Evolutionary conservation across 2,329 filamentous ascomycete species (phyloP).

Genomic region (Ophiostoma sp.): DNA sequence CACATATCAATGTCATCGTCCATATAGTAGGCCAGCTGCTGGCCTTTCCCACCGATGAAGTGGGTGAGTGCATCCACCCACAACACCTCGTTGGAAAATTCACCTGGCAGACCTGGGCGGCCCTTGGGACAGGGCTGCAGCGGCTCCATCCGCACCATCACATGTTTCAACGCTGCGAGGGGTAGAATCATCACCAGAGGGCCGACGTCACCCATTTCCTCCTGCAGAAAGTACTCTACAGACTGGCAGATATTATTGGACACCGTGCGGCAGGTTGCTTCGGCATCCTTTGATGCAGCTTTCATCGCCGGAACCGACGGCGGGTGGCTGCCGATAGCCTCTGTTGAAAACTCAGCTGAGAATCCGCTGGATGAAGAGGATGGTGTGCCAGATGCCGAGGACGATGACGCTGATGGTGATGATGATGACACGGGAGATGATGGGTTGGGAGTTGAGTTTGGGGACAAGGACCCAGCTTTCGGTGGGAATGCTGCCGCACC

Average conservation of each 20-base stretch:
- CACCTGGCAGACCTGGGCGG: conserved; percentile 13
- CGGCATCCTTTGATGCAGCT: conserved; percentile 15
- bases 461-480: background rate
- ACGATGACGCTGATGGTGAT: background rate
- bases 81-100: conserved; percentile 19
- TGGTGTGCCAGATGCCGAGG: background rate
- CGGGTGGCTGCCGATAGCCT: background rate
- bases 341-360: background rate
- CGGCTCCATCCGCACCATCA: conserved; percentile 1
- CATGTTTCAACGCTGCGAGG: conserved; percentile 20
- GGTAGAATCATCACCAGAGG: conserved; percentile 23
- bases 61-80: conserved; percentile 23
- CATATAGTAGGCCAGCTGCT: conserved; percentile 22
- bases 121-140: conserved; percentile 9
- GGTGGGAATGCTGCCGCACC: too few relatives aligned
- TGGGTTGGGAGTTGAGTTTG: background rate
- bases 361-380: background rate
- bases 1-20: background rate
- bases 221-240: conserved; percentile 27
- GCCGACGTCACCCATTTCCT: conserved; percentile 26
- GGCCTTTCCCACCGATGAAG: conserved; percentile 21
- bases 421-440: background rate
- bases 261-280: conserved; percentile 10
- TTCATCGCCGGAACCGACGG: background rate
- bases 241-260: conserved; percentile 28